Conservation (phyloP, 345 rosid species). For the Adansonia digitata region DNA sequence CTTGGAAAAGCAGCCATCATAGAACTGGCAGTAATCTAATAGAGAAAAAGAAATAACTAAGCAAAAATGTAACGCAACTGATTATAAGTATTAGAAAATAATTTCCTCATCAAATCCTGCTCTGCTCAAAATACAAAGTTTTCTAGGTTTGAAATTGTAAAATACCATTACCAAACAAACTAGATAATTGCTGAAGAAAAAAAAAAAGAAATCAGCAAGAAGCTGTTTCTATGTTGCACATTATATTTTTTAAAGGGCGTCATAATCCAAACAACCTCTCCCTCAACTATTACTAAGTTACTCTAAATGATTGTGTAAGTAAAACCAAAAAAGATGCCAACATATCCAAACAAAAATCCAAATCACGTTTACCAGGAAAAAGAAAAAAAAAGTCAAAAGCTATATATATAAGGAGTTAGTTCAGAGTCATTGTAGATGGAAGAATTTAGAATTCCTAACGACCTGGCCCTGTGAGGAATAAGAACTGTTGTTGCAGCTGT, state of each 20-base stretch:
- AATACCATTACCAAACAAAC: not conserved
- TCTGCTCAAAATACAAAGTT: not conserved
- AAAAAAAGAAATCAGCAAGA: not conserved
- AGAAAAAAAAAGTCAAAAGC: not conserved
- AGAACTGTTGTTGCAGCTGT: constrained; percentile 53
- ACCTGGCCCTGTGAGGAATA: constrained; percentile 88
- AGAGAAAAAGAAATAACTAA: not conserved
- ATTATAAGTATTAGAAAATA: not conserved
- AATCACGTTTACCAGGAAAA: not conserved
- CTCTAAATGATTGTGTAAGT: not conserved
- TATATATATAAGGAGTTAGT: not conserved
- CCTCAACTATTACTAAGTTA: not conserved
- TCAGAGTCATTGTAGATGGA: not conserved
- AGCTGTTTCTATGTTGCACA: not conserved
- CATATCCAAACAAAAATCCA: constrained; percentile 2
- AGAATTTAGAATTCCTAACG: not conserved
- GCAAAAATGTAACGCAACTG: not conserved
- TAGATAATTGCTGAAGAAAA: not conserved
- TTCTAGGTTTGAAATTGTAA: not conserved
- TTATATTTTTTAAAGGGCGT: not conserved
- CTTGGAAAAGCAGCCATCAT: not conserved
- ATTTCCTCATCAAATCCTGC: not conserved
- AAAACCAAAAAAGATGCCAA: not conserved
- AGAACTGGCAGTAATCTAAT: not conserved
- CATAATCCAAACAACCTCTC: not conserved